Evolutionary conservation across 2,329 filamentous ascomycete species (phyloP).

Genomic region (Fusarium sacchari): DNA sequence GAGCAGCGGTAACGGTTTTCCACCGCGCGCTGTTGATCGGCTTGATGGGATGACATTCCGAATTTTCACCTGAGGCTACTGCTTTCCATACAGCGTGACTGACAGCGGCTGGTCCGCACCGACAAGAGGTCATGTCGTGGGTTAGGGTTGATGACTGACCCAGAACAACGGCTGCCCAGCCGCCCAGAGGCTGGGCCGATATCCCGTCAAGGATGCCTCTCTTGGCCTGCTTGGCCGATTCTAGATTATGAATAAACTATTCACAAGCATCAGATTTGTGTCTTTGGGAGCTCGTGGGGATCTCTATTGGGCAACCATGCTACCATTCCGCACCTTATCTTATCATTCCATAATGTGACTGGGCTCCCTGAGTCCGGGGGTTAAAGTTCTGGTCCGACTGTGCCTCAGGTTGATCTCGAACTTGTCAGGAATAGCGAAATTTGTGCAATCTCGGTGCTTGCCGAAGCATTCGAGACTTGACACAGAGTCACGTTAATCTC

Average conservation of each 20-base stretch:
- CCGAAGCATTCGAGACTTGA: background rate
- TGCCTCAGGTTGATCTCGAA: background rate
- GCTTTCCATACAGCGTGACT: background rate
- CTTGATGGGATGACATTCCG: constrained; percentile 11
- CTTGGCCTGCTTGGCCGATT: constrained; percentile 7
- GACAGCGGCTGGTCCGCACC: background rate
- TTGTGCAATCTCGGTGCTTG: background rate
- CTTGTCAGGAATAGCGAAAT: background rate
- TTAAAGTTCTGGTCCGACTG: background rate
- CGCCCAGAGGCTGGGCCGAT: constrained; percentile 22
- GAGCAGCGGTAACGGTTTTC: background rate
- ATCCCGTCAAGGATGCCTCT: constrained; percentile 10
- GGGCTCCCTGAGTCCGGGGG: background rate
- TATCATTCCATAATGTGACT: background rate
- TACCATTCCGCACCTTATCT: background rate
- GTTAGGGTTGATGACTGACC: constrained; percentile 23
- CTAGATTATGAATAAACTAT: background rate
- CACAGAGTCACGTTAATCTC: background rate
- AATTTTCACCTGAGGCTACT: background rate
- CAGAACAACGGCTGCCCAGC: constrained; percentile 3
- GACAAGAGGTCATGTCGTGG: background rate
- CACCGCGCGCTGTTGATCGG: background rate
- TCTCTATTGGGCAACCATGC: background rate
- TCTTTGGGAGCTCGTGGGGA: background rate
- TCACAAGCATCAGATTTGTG: background rate